Evolutionary conservation across 305 asterid species (phyloP).

Genomic region (Salvia sclarea): DNA sequence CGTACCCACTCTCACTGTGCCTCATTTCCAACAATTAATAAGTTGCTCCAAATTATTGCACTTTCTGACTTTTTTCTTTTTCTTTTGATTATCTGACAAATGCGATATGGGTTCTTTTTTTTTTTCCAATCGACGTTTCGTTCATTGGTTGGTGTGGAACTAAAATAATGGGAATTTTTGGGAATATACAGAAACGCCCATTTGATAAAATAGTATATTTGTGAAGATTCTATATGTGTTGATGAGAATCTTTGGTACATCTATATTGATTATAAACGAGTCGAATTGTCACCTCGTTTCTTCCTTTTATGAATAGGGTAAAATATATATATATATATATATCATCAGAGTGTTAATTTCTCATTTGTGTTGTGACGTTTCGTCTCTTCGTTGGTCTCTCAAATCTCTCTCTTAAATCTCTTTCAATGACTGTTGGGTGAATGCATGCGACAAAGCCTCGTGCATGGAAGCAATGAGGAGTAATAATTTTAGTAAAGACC

Average conservation of each 20-base stretch:
- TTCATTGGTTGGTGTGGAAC: conserved; percentile 31
- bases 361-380: conserved; percentile 31
- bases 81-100: conserved; percentile 21
- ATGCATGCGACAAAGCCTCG: not conserved
- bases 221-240: conserved; percentile 3
- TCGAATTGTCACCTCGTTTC: conserved; percentile 33
- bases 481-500: too few relatives aligned
- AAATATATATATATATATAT: not conserved
- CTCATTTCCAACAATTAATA: not conserved
- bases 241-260: conserved; percentile 9
- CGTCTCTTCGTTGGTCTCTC: conserved; percentile 22
- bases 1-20: not conserved
- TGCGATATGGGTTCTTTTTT: not conserved
- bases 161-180: not conserved
- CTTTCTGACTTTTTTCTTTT: conserved; percentile 20
- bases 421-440: too few relatives aligned
- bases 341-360: not conserved
- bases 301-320: conserved; percentile 9
- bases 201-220: not conserved
- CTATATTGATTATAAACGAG: too few relatives aligned
- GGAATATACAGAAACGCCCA: conserved; percentile 1
- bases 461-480: not conserved
- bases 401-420: not conserved
- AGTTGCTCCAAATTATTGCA: conserved; percentile 31
- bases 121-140: conserved; percentile 33